A percentile compares a stretch with the other conserved stretches of the same genome.
These are phyloP conservation scores for Hamigera avellanea DNA, from an alignment of 495 filamentous ascomycete species.

Conservation along the genomic window DNA sequence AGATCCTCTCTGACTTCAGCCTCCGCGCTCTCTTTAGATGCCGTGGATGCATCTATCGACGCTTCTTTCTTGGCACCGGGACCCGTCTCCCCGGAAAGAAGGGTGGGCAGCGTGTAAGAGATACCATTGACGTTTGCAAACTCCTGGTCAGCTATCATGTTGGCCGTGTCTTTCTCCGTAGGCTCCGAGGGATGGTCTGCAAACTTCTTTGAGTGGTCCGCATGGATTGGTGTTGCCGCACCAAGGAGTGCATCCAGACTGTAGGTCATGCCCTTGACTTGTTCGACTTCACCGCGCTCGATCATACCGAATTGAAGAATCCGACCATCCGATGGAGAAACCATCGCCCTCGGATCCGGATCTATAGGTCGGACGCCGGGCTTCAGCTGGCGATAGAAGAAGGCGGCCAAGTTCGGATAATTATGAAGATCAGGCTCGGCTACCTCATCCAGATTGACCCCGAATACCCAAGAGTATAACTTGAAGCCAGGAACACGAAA, in stretches of 20 bases:
- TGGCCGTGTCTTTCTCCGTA: slow-evolving; percentile 22
- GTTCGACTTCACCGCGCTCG: slow-evolving; percentile 88
- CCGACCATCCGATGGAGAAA: slow-evolving; percentile 82
- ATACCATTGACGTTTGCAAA: slow-evolving; percentile 96
- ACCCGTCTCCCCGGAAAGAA: slow-evolving; percentile 61
- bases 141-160: slow-evolving; percentile 70
- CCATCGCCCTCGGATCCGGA: slow-evolving; percentile 59
- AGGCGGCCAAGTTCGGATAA: slow-evolving; percentile 88
- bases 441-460: slow-evolving; percentile 84
- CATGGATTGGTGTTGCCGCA: slow-evolving; percentile 35
- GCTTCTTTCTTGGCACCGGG: slow-evolving; percentile 18
- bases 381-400: slow-evolving; percentile 94
- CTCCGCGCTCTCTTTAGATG: slow-evolving; percentile 55
- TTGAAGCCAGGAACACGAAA: slow-evolving; percentile 91
- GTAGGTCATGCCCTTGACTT: slow-evolving; percentile 98
- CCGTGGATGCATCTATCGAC: slow-evolving; percentile 52
- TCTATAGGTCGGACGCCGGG: slow-evolving; percentile 83
- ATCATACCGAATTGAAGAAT: slow-evolving; percentile 89
- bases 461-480: slow-evolving; percentile 85
- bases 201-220: slow-evolving; percentile 29
- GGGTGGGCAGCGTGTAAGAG: slow-evolving; percentile 81
- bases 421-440: slow-evolving; percentile 74
- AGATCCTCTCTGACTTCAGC: slow-evolving; percentile 76
- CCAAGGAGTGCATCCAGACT: slow-evolving; percentile 87
- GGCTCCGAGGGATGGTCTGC: slow-evolving; percentile 16